phyloP scores from a whole-genome alignment of 768 basidiomycete species.

The Pleurotus cornucopiae region DNA sequence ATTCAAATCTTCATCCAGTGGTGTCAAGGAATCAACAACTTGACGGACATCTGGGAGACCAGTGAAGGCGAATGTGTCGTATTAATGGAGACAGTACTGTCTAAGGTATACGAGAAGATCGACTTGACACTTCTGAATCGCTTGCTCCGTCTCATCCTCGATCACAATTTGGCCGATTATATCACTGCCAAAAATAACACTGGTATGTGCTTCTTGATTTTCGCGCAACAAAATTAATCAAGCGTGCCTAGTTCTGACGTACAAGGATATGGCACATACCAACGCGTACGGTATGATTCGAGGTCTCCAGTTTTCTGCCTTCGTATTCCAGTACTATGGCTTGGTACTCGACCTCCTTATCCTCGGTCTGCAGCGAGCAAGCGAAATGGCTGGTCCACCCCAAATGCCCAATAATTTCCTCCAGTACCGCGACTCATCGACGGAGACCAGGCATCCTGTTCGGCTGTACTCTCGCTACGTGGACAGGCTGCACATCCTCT shows the following conservation, averaged over 20 bases:
- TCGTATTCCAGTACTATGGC: constrained; percentile 99
- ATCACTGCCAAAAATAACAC: constrained; percentile 99
- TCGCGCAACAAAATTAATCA: not conserved
- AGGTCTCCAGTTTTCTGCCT: constrained; percentile 96
- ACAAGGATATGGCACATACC: constrained; percentile 98
- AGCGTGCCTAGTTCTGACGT: constrained; percentile 59
- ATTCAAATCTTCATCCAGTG: constrained; percentile 37
- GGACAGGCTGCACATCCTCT: constrained; percentile 91
- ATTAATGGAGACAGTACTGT: constrained; percentile 97
- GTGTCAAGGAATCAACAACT: constrained; percentile 99
- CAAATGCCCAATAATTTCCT: constrained; percentile 98
- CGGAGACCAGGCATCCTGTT: constrained; percentile 97
- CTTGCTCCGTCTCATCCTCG: constrained; percentile 90
- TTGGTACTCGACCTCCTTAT: constrained; percentile 93
- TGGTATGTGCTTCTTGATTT: constrained; percentile 28
- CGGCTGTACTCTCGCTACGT: constrained; percentile 96
- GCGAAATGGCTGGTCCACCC: constrained; percentile 98
- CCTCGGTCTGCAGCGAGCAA: constrained; percentile 94
- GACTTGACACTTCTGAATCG: constrained; percentile 95
- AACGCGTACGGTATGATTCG: constrained; percentile 97
- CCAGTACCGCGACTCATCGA: constrained; percentile 92
- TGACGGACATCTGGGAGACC: constrained; percentile 98
- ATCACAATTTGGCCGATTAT: constrained; percentile 98
- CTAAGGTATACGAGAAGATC: constrained; percentile 99
- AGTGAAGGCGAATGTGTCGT: constrained; percentile 97